Evolutionary conservation across 352 stramenopile species (phyloP), one percentile per base, ranked within the genome.

Genomic region (Thalassiosira tumida): DNA sequence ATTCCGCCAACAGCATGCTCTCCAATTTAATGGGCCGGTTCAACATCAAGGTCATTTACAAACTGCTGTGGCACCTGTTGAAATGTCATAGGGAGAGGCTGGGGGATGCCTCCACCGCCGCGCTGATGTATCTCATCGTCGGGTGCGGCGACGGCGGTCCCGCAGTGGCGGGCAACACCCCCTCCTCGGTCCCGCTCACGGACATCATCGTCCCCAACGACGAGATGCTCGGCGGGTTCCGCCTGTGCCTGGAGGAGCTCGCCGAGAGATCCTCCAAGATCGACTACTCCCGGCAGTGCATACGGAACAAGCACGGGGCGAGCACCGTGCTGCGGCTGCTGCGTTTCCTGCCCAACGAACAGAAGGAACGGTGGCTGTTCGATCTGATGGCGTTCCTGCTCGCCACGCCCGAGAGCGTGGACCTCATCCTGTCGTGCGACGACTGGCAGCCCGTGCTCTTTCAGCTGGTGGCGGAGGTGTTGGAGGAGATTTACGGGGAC

Each of bases 401-500:
- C 5, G 80, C 83, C 40, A 96, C 82, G 77, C 64, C 59, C 24
- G 76, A 64, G 35, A 96, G 86, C 65, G 65, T 97, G 1, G 67
- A 93, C 43, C 81, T 94, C 33, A 69, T 97, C 79, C 72, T 97
- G 26, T 89, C 81, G 29, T 93, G 86, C 67, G 88, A 94, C 59
- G 95, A 97, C 84, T 97, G 96, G 96, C 95, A 97, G 62, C 89
- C 95, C 1, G 91, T 88, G 78, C 70, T 97, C 17, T 97, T 97
- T 80, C 92, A 96, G 70, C 84, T 97, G 21, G 84, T 96, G 2
- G 95, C 94, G n/a, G 96, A 97, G 51, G 93, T 95, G 50, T 78
- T 96, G 6, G 95, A 97, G 82, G 94, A 95, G 77, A 90, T 97
- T n/a, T 95, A 94, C 73, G 86, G 81, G 7, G 90, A 90, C 29